Conservation (phyloP, 805 yeast genomes). For the Suhomyces pyralidae region DNA sequence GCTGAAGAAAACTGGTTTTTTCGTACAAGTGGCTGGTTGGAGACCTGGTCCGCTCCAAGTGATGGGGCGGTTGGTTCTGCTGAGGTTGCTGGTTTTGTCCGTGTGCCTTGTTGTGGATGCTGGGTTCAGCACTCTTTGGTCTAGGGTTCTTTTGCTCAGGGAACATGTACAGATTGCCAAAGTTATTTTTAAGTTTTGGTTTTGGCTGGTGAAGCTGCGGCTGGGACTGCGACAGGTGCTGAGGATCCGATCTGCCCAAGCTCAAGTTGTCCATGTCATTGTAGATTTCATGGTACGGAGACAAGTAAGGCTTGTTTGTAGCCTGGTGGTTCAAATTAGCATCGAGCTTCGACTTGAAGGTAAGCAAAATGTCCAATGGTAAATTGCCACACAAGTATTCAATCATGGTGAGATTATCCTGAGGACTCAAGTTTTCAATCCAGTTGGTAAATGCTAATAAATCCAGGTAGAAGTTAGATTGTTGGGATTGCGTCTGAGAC, state of each 20-base stretch:
- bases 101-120: slow-evolving; percentile 10
- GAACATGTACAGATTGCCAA: slow-evolving; percentile 14
- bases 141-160: slow-evolving; percentile 21
- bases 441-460: slow-evolving; percentile 49
- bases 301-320: slow-evolving; percentile 4
- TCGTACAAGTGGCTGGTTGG: slow-evolving; percentile 44
- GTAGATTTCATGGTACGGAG: slow-evolving; percentile 11
- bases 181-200: slow-evolving; percentile 24
- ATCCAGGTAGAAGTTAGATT: slow-evolving; percentile 46
- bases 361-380: slow-evolving; percentile 49
- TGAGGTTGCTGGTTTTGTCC: slow-evolving; percentile 17
- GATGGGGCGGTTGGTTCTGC: slow-evolving; percentile 12
- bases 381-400: slow-evolving; percentile 51
- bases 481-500: slow-evolving; percentile 3
- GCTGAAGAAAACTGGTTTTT: slow-evolving; percentile 42
- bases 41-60: slow-evolving; percentile 33
- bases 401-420: slow-evolving; percentile 50
- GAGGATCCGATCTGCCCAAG: slow-evolving; percentile 8
- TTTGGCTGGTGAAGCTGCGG: slow-evolving; percentile 35
- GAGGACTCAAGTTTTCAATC: slow-evolving; percentile 49
- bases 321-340: slow-evolving; percentile 22
- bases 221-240: neutral
- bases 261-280: slow-evolving; percentile 15
- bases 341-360: slow-evolving; percentile 49
- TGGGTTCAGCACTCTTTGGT: slow-evolving; percentile 48